phyloP scores from a whole-genome alignment of 768 basidiomycete species.

The Rhizopogon vulgaris region DNA sequence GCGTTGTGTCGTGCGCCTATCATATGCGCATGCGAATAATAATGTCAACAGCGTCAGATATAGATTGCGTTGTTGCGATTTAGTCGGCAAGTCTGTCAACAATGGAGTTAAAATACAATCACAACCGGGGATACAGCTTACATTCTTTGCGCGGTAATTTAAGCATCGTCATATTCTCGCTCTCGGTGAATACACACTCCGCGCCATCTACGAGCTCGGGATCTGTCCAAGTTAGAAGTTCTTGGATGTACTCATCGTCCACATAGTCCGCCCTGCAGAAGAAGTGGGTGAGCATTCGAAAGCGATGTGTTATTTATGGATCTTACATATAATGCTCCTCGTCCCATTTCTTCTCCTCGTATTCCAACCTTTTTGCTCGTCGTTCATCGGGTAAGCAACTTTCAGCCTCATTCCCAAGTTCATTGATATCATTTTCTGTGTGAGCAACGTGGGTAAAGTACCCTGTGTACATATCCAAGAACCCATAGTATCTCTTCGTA shows the following conservation, averaged over 20 bases:
- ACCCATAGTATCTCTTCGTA: constrained; percentile 58
- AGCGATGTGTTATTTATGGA: constrained; percentile 11
- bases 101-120: background rate
- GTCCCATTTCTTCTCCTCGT: constrained; percentile 77
- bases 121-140: constrained; percentile 18
- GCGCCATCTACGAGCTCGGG: constrained; percentile 36
- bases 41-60: constrained; percentile 67
- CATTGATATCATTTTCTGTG: constrained; percentile 78
- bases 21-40: constrained; percentile 79
- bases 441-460: constrained; percentile 71
- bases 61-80: constrained; percentile 49
- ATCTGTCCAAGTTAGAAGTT: constrained; percentile 61
- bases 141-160: constrained; percentile 48
- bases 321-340: constrained; percentile 78
- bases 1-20: constrained; percentile 66
- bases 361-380: constrained; percentile 43
- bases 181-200: constrained; percentile 56
- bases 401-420: constrained; percentile 67
- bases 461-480: constrained; percentile 67
- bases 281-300: constrained; percentile 3
- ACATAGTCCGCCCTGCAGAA: constrained; percentile 70
- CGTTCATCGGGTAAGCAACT: constrained; percentile 44
- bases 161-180: constrained; percentile 64
- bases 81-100: constrained; percentile 52
- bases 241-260: constrained; percentile 71